A percentile compares a stretch with the other conserved stretches of the same genome.
Conservation (phyloP, 345 rosid species). For the Raphanus sativus region DNA sequence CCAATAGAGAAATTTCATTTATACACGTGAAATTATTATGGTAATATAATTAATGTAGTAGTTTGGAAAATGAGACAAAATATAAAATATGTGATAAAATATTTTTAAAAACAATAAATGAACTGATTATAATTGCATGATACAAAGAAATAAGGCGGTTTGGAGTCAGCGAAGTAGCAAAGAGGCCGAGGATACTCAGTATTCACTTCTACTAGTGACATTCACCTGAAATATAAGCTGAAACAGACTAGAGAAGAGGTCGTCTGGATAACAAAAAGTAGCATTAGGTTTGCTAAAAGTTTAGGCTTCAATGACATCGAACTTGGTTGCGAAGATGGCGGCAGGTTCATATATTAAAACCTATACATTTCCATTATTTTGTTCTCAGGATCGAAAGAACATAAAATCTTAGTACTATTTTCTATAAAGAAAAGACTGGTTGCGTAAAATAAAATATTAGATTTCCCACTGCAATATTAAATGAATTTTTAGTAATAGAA, state of each 20-base stretch:
- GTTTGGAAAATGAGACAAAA: no score
- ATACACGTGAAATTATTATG: no score
- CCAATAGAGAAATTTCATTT: no score
- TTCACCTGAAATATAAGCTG: constrained; percentile 79
- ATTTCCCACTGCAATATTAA: neutral
- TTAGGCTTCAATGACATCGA: constrained; percentile 78
- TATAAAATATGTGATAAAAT: no score
- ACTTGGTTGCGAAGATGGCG: constrained; percentile 90
- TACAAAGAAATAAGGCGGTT: constrained; percentile 48
- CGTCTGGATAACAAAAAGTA: constrained; percentile 56
- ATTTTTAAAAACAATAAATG: no score
- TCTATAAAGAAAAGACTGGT: neutral
- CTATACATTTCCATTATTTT: neutral
- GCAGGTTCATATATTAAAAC: constrained; percentile 48
- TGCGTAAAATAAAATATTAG: neutral
- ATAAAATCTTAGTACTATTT: neutral
- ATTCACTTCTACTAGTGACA: constrained; percentile 80
- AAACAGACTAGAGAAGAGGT: constrained; percentile 74
- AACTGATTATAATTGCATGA: no score
- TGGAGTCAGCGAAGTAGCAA: constrained; percentile 90
- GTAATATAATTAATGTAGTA: no score
- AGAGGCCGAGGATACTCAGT: constrained; percentile 68
- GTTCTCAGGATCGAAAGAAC: neutral
- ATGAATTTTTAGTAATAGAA: neutral
- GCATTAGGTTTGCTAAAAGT: constrained; percentile 62